phyloP scores from a whole-genome alignment of 2,329 filamentous ascomycete genomes.

The Paecilomyces sp. region DNA sequence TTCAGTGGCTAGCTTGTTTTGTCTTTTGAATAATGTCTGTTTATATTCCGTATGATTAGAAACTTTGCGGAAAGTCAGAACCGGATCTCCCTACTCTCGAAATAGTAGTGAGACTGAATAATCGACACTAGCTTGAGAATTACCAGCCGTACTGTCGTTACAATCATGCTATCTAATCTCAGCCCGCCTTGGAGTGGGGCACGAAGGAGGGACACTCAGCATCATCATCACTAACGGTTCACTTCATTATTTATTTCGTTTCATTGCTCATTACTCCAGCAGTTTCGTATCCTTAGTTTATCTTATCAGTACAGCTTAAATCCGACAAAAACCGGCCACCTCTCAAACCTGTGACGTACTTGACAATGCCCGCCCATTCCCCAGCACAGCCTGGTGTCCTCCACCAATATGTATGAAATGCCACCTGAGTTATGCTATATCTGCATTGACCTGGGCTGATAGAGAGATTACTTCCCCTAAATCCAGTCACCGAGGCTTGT shows the following conservation, averaged over 20 bases:
- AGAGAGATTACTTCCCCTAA: slow-evolving; percentile 1
- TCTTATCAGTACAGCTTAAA: not conserved
- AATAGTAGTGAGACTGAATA: too few relatives aligned
- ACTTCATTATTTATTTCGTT: not conserved
- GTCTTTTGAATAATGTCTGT: too few relatives aligned
- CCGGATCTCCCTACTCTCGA: too few relatives aligned
- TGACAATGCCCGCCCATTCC: not conserved
- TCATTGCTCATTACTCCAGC: not conserved
- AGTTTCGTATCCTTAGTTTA: not conserved
- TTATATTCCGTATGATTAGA: too few relatives aligned
- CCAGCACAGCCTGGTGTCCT: slow-evolving; percentile 20
- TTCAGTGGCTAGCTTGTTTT: not conserved
- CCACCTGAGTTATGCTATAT: not conserved
- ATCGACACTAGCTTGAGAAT: not conserved
- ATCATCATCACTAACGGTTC: not conserved
- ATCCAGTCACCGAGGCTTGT: slow-evolving; percentile 31
- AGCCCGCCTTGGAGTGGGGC: not conserved
- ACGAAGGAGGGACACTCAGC: not conserved
- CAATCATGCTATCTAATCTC: not conserved
- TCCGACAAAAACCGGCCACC: not conserved
- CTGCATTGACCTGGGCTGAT: not conserved
- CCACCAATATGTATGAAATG: slow-evolving; percentile 28
- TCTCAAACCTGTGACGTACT: not conserved
- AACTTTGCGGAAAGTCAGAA: too few relatives aligned
- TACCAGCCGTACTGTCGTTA: not conserved